Conservation (phyloP, 345 rosid species). For the Pugionium dolabratum region DNA sequence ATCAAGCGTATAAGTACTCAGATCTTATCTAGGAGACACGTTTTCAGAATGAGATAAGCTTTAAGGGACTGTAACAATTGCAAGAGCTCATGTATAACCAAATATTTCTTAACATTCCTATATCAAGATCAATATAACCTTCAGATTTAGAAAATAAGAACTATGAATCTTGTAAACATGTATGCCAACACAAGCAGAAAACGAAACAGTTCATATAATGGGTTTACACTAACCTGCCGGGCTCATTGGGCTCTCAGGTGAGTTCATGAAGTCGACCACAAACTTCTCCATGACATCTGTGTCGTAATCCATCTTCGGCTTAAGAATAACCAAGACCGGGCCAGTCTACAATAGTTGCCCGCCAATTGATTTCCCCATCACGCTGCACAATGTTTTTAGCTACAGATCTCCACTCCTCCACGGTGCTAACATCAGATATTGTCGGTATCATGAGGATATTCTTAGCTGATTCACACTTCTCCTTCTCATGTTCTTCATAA, state of each 20-base stretch:
- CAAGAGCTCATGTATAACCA: background rate
- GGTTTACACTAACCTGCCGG: slow-evolving; percentile 48
- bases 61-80: slow-evolving; percentile 2
- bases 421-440: slow-evolving; percentile 95
- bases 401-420: slow-evolving; percentile 91
- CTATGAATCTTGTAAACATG: background rate
- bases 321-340: slow-evolving; percentile 87
- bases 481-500: slow-evolving; percentile 69
- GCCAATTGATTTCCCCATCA: slow-evolving; percentile 52
- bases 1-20: slow-evolving; percentile 9
- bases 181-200: background rate
- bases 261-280: slow-evolving; percentile 71
- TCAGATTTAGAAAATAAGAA: background rate
- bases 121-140: background rate
- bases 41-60: background rate
- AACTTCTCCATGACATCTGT: slow-evolving; percentile 89
- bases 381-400: slow-evolving; percentile 71
- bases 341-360: slow-evolving; percentile 87
- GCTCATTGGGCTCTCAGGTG: slow-evolving; percentile 67
- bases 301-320: slow-evolving; percentile 78
- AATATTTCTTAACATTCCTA: background rate
- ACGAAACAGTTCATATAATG: background rate
- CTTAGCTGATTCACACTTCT: slow-evolving; percentile 53
- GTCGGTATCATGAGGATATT: slow-evolving; percentile 84
- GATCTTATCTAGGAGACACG: slow-evolving; percentile 3